Conservation (phyloP, 106 monocot genomes). For the Dendrobium nobile region DNA sequence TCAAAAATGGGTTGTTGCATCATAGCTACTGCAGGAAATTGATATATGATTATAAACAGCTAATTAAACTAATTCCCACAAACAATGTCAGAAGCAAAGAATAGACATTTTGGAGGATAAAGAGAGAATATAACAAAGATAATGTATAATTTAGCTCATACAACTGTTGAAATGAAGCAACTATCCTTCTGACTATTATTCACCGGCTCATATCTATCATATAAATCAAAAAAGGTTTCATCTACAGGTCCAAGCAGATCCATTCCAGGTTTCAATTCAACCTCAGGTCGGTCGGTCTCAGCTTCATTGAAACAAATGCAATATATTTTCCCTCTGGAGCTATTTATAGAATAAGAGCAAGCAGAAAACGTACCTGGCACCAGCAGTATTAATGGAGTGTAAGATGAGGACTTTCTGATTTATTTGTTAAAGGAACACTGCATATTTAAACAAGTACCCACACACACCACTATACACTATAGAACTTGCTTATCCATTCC, state of each 20-base stretch:
- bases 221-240: conserved; percentile 55
- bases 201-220: conserved; percentile 70
- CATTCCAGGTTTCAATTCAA: conserved; percentile 46
- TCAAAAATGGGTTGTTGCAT: conserved; percentile 84
- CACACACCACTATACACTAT: too few species aligned
- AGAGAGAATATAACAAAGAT: neutral
- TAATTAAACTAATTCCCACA: neutral
- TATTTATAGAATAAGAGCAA: conserved; percentile 58
- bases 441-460: too few species aligned
- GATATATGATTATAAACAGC: neutral
- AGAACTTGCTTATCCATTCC: too few species aligned
- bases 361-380: conserved; percentile 74
- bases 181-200: conserved; percentile 50
- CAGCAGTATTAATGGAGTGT: neutral
- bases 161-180: conserved; percentile 71
- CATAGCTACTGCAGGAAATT: conserved; percentile 58
- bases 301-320: conserved; percentile 59
- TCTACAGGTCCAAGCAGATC: conserved; percentile 52
- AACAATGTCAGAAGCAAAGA: neutral
- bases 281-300: conserved; percentile 43
- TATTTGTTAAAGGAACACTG: too few species aligned
- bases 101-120: neutral
- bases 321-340: conserved; percentile 33
- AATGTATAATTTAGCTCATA: neutral
- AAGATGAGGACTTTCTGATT: neutral